These are phyloP conservation scores for Acanthamoeba triangularis DNA, from an alignment of 208 protist species.

Conservation along the genomic window DNA sequence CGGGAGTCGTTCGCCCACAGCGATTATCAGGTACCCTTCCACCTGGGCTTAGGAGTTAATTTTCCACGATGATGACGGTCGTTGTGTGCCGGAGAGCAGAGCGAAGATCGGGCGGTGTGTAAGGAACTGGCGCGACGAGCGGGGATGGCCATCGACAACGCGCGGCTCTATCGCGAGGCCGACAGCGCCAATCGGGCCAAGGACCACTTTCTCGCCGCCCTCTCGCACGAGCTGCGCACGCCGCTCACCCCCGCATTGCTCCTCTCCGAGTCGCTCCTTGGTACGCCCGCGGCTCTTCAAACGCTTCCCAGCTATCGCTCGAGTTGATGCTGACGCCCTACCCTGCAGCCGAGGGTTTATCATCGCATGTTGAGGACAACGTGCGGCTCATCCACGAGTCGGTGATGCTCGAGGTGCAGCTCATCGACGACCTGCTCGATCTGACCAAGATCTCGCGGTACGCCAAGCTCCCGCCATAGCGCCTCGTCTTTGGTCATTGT, in stretches of 20 bases:
- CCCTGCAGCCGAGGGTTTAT: background rate
- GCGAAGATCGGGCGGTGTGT: background rate
- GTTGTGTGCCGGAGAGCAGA: too few species aligned
- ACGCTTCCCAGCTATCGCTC: too few species aligned
- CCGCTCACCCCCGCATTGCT: conserved; percentile 40
- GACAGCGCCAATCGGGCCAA: conserved; percentile 13
- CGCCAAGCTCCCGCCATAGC: too few species aligned
- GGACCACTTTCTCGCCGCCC: conserved; percentile 50
- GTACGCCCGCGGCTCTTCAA: background rate
- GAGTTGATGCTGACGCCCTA: too few species aligned
- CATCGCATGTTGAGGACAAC: background rate
- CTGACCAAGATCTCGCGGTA: conserved; percentile 39
- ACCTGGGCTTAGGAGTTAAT: background rate
- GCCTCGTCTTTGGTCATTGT: too few species aligned
- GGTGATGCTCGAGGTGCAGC: conserved; percentile 31
- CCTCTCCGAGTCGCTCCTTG: background rate
- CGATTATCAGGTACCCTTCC: background rate
- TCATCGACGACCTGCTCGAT: conserved; percentile 59
- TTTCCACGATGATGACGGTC: too few species aligned
- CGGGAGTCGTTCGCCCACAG: background rate
- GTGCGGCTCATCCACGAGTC: background rate
- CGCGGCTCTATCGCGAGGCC: background rate
- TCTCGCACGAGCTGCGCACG: conserved; percentile 51
- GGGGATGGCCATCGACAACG: background rate
- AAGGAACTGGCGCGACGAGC: background rate